These are phyloP conservation scores for Apiospora sp. DNA, from an alignment of 2,329 filamentous ascomycete species.

Conservation along the genomic window DNA sequence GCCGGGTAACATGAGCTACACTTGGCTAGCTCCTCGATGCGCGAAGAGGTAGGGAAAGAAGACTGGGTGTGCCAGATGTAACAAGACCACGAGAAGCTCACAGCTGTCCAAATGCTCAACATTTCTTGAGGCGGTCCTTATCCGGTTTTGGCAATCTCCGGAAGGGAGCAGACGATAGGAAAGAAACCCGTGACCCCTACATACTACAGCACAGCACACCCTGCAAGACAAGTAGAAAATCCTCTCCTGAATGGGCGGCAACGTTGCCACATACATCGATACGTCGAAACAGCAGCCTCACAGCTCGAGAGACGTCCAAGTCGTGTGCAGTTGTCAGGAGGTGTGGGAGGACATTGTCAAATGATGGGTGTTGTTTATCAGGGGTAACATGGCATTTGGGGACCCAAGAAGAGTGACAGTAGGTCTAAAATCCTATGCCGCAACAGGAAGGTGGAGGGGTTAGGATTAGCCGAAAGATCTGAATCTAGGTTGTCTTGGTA, in stretches of 20 bases:
- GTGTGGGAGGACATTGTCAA: slow-evolving; percentile 12
- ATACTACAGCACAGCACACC: background rate
- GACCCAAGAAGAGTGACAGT: background rate
- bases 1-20: background rate
- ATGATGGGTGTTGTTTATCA: slow-evolving; percentile 22
- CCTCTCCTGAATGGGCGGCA: background rate
- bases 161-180: background rate
- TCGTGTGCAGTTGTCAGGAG: slow-evolving; percentile 16
- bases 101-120: background rate
- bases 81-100: background rate
- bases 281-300: background rate
- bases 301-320: slow-evolving; percentile 11
- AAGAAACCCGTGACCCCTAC: background rate
- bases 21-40: background rate
- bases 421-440: background rate
- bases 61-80: slow-evolving; percentile 3
- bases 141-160: background rate
- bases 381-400: slow-evolving; percentile 21
- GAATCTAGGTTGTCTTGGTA: slow-evolving; percentile 7
- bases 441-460: slow-evolving; percentile 20
- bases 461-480: slow-evolving; percentile 21
- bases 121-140: background rate
- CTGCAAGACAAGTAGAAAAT: background rate
- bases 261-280: slow-evolving; percentile 15
- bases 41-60: background rate